phyloP scores from a whole-genome alignment of 1,284 basidiomycete genomes.

The Chalciporus sp. region DNA sequence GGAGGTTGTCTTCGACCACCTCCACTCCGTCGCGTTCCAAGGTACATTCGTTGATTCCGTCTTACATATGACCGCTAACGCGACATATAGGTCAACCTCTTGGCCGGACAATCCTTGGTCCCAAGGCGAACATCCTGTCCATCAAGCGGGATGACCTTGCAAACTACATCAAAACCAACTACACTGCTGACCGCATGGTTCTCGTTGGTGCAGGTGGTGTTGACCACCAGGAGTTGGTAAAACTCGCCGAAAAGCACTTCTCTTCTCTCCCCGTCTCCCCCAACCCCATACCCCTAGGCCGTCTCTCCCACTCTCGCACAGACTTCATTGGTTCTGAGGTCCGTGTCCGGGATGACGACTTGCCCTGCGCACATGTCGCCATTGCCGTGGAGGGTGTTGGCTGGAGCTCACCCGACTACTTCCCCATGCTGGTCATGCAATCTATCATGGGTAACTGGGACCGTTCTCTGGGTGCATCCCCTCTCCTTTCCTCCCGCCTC shows the following conservation, averaged over 20 bases:
- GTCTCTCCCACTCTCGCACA: constrained; percentile 74
- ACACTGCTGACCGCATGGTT: constrained; percentile 98
- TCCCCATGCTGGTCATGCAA: constrained; percentile 99
- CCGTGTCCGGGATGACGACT: constrained; percentile 91
- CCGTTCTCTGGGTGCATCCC: constrained; percentile 89
- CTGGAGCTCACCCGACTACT: constrained; percentile 99
- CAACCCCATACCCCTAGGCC: constrained; percentile 88
- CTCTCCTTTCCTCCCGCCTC: constrained; percentile 89
- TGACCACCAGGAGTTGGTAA: constrained; percentile 90
- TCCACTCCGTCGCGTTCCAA: constrained; percentile 97
- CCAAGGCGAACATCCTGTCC: constrained; percentile 95
- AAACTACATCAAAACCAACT: constrained; percentile 96
- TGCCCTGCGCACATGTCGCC: constrained; percentile 90
- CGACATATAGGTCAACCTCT: constrained; percentile 78
- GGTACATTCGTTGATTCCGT: constrained; percentile 47
- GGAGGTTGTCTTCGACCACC: constrained; percentile 98
- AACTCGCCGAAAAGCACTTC: constrained; percentile 95
- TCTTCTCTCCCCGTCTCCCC: constrained; percentile 85
- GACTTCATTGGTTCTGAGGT: constrained; percentile 95
- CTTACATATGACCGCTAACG: constrained; percentile 12
- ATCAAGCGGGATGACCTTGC: constrained; percentile 91
- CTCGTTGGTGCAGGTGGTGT: constrained; percentile 97
- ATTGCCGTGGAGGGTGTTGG: constrained; percentile 98
- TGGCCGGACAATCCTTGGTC: constrained; percentile 97
- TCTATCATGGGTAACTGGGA: constrained; percentile 99